Evolutionary conservation across 1,139 yeast species (phyloP).

Genomic region (Chernovozyma aurita): DNA sequence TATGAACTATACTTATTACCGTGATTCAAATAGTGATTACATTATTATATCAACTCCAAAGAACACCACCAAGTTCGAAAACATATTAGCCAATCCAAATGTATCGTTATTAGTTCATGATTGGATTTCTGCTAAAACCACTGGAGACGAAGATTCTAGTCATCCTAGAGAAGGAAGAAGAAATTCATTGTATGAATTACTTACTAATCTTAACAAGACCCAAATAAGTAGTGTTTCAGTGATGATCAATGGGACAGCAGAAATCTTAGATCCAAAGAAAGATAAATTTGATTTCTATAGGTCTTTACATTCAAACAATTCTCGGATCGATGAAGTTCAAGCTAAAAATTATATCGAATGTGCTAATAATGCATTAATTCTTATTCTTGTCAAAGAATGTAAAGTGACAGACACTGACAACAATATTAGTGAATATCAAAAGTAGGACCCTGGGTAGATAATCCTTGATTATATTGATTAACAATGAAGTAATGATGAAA

Average conservation of each 20-base stretch:
- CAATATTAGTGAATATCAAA: conserved; percentile 48
- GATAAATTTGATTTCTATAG: conserved; percentile 54
- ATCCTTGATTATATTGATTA: not conserved
- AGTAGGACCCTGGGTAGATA: too few species aligned
- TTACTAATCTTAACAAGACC: conserved; percentile 69
- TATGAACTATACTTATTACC: conserved; percentile 77
- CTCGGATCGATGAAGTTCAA: conserved; percentile 68
- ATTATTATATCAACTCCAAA: conserved; percentile 69
- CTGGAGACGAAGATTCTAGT: conserved; percentile 12
- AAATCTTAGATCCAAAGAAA: conserved; percentile 37
- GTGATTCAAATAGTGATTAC: conserved; percentile 34
- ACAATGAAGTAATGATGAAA: not conserved
- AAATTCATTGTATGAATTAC: conserved; percentile 52
- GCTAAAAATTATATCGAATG: conserved; percentile 46
- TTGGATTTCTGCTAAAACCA: conserved; percentile 61
- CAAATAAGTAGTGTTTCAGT: conserved; percentile 76
- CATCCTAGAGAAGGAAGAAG: conserved; percentile 20
- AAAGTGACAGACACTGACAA: conserved; percentile 81
- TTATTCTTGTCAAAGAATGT: conserved; percentile 60
- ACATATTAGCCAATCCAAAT: conserved; percentile 61
- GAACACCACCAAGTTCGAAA: conserved; percentile 65
- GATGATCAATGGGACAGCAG: conserved; percentile 70
- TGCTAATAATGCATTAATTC: conserved; percentile 59
- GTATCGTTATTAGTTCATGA: conserved; percentile 84
- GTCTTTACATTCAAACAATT: conserved; percentile 53